Base-by-base conservation (phyloP, 2,329 filamentous ascomycete genomes). In the Pseudogymnoascus verrucosus region DNA sequence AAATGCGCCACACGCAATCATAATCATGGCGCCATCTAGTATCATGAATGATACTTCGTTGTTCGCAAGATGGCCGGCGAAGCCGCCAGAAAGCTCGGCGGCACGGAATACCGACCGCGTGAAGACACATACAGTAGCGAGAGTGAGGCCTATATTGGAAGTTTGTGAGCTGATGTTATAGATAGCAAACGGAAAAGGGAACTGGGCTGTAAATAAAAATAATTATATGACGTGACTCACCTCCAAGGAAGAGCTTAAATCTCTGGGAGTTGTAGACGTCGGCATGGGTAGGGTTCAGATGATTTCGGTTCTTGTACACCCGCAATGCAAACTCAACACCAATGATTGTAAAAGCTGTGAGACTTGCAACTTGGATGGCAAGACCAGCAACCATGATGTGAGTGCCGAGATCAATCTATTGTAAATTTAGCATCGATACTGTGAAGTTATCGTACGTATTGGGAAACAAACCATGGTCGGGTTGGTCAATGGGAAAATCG, bases 321-420 rank as follows among this genome's bases (percentile, higher is more conserved):
- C 65, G 34, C 12, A 36, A 62, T 11, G 64, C 21, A 51, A 65
- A 68, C 21, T 67, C 66, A 7, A 59, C 12, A 60, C 64, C 62
- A 31, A 64, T 63, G n/a, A 66, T 47, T 5, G 60, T 60, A 47
- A 69, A 79, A 4, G 76, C 70, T 0, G 71, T 68, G 70, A 80
- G 75, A 1, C 82, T 80, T 5, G 77, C 76, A 23, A 87, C 82
- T 71, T 86, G 84, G 65, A 82, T 79, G 2, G 79, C 76, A 44
- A 87, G 79, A 68, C 84, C 84, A 0, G 82, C 78, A 61, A 85
- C 80, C 74, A 85, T 85, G 64, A 86, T 77, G 66, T 83, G 73
- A 62, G 82, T 79, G 4, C 83, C 83, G 1, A 77, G 69, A 39
- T 81, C 73, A 7, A 65, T 65, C 65, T 66, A 21, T 10, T 11